Evolutionary conservation across 352 stramenopile species (phyloP).

Genomic region (Peronospora belbahrii): DNA sequence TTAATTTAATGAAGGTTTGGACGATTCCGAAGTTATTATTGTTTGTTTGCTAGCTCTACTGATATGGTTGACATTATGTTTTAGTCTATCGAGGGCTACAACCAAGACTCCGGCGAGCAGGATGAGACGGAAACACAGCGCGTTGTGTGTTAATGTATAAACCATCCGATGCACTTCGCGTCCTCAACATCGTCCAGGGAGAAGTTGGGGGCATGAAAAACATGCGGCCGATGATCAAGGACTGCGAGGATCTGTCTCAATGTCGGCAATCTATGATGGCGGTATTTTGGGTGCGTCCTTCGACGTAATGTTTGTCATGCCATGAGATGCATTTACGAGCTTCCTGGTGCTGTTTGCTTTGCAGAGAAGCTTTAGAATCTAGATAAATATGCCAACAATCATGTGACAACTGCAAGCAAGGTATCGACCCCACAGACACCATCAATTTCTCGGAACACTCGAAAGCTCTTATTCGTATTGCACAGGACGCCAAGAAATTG

Average conservation of each 20-base stretch:
- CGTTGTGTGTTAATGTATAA: slow-evolving; percentile 87
- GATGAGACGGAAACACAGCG: slow-evolving; percentile 86
- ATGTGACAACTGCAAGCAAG: slow-evolving; percentile 46
- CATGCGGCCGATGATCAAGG: slow-evolving; percentile 57
- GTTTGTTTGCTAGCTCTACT: not conserved
- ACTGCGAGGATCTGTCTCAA: slow-evolving; percentile 30
- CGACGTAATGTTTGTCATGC: not conserved
- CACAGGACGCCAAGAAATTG: slow-evolving; percentile 39
- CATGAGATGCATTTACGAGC: not conserved
- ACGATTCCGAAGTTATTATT: not conserved
- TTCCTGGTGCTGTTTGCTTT: not conserved
- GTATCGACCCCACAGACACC: slow-evolving; percentile 10
- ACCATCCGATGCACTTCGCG: slow-evolving; percentile 61
- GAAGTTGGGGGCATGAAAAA: slow-evolving; percentile 59
- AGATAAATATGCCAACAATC: slow-evolving; percentile 28
- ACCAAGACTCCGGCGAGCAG: slow-evolving; percentile 95
- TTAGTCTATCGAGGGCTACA: slow-evolving; percentile 93
- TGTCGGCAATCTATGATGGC: slow-evolving; percentile 46
- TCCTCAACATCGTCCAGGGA: slow-evolving; percentile 56
- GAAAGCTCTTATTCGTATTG: slow-evolving; percentile 41
- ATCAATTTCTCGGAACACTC: slow-evolving; percentile 44
- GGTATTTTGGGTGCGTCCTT: slow-evolving; percentile 42
- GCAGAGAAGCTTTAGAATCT: slow-evolving; percentile 36
- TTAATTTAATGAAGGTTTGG: slow-evolving; percentile 66
- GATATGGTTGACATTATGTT: not conserved